Percentiles rank a stretch among this genome's conserved stretches.
phyloP scores from a whole-genome alignment of 192 early-diverging fungal species.

The Entomortierella parvispora region DNA sequence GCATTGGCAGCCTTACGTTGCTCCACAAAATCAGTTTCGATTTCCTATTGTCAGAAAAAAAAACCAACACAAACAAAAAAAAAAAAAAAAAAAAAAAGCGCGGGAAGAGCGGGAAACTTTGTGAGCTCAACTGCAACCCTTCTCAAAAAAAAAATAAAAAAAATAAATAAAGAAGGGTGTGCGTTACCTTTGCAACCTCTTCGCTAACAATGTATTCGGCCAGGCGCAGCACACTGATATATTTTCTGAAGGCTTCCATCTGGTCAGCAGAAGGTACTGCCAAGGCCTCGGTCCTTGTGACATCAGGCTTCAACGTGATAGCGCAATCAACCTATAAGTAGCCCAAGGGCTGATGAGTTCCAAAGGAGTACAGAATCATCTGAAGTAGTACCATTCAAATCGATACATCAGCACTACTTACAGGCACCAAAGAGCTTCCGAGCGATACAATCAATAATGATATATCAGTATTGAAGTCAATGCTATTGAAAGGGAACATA shows the following conservation, averaged over 20 bases:
- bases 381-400: background rate
- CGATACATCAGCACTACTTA: slow-evolving; percentile 27
- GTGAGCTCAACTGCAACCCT: background rate
- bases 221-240: slow-evolving; percentile 61
- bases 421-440: slow-evolving; percentile 76
- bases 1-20: slow-evolving; percentile 41
- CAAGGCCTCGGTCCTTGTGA: slow-evolving; percentile 5
- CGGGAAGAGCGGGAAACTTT: slow-evolving; percentile 21
- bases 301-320: slow-evolving; percentile 57
- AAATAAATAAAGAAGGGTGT: background rate
- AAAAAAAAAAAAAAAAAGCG: slow-evolving; percentile 21
- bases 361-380: background rate
- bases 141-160: background rate
- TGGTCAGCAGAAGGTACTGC: slow-evolving; percentile 59
- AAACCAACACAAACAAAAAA: slow-evolving; percentile 10
- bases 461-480: slow-evolving; percentile 76
- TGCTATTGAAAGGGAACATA: slow-evolving; percentile 74
- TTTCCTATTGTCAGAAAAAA: slow-evolving; percentile 30
- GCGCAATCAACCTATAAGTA: slow-evolving; percentile 63
- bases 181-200: slow-evolving; percentile 63
- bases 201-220: slow-evolving; percentile 69
- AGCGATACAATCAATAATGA: slow-evolving; percentile 70
- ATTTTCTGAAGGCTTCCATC: slow-evolving; percentile 64
- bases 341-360: too few relatives aligned
- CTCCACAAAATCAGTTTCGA: slow-evolving; percentile 49